phyloP scores from a whole-genome alignment of 306 rosid genomes.

The Trifolium subterraneum region DNA sequence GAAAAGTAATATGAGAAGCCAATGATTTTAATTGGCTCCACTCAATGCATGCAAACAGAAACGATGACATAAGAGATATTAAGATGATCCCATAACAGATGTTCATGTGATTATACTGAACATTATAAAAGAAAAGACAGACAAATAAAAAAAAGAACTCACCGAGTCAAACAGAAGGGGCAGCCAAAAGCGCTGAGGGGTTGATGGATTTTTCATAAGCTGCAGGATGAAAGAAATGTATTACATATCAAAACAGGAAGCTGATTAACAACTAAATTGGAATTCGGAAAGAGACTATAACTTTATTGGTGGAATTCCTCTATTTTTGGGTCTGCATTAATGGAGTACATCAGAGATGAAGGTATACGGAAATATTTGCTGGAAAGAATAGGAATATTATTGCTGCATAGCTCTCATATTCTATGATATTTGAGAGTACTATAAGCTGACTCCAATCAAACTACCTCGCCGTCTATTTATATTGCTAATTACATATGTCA shows the following conservation, averaged over 20 bases:
- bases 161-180: slow-evolving; percentile 92
- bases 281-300: neutral
- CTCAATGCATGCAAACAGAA: slow-evolving; percentile 4
- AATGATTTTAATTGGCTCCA: slow-evolving; percentile 23
- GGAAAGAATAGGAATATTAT: slow-evolving; percentile 6
- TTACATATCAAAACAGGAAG: slow-evolving; percentile 14
- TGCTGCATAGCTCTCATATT: neutral
- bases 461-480: too few relatives aligned
- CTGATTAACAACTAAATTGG: slow-evolving; percentile 3
- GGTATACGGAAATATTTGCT: neutral
- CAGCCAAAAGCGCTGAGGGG: slow-evolving; percentile 94
- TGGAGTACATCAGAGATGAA: neutral
- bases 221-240: slow-evolving; percentile 46
- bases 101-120: slow-evolving; percentile 21
- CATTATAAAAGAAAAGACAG: neutral
- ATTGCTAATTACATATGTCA: neutral
- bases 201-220: slow-evolving; percentile 92
- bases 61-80: neutral
- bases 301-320: slow-evolving; percentile 4
- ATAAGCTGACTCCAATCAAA: neutral
- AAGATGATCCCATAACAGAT: neutral
- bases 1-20: neutral
- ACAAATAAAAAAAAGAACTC: slow-evolving; percentile 29
- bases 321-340: neutral
- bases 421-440: neutral